phyloP scores from a whole-genome alignment of 129 eudicot species.

The carrot (Daucus carota) region DH1_v3.0 NC_030386.2:38884501-38885000 shows the following conservation, averaged over 20 bases:
- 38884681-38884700: conserved; percentile 19
- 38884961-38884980: too few species aligned
- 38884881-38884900: neutral
- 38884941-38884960: neutral
- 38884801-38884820: neutral
- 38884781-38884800: neutral
- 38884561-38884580: conserved; percentile 6
- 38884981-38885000: too few species aligned
- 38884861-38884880: neutral
- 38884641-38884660: conserved; percentile 15
- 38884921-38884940: neutral
- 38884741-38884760: conserved; percentile 30
- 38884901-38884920: neutral
- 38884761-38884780: neutral
- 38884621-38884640: conserved; percentile 14
- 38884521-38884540: conserved; percentile 36
- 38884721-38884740: conserved; percentile 22
- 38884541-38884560: conserved; percentile 16
- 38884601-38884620: conserved; percentile 27
- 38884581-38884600: conserved; percentile 26
- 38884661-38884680: conserved; percentile 16
- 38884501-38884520: conserved; percentile 63
- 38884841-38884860: neutral
- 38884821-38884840: too few species aligned
- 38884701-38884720: conserved; percentile 19